Percentiles rank a stretch among this genome's conserved stretches.
Conservation (phyloP, 2,329 filamentous ascomycete genomes). For the Exophiala sideris region DNA sequence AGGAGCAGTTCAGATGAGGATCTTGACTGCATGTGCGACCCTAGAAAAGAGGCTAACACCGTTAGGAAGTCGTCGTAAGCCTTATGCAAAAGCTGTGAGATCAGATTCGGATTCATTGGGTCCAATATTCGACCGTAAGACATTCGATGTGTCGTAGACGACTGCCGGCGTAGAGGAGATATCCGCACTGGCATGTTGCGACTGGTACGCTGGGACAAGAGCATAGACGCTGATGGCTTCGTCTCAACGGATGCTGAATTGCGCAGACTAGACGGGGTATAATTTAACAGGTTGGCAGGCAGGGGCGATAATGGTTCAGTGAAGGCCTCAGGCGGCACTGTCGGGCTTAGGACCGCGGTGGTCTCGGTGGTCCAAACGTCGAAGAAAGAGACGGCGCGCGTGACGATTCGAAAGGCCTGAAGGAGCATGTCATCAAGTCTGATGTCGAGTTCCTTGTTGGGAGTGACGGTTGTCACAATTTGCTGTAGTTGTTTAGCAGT, state of each 20-base stretch:
- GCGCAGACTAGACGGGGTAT: slow-evolving; percentile 4
- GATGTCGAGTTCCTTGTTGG: slow-evolving; percentile 60
- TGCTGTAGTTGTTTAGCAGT: slow-evolving; percentile 82
- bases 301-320: not conserved
- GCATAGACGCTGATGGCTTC: slow-evolving; percentile 2
- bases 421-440: slow-evolving; percentile 89
- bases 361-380: slow-evolving; percentile 71
- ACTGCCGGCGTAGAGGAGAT: slow-evolving; percentile 42
- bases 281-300: slow-evolving; percentile 7
- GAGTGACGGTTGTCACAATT: slow-evolving; percentile 50
- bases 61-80: slow-evolving; percentile 88
- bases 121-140: slow-evolving; percentile 67
- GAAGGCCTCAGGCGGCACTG: slow-evolving; percentile 25
- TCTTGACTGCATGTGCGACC: slow-evolving; percentile 87
- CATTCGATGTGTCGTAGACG: slow-evolving; percentile 66
- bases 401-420: slow-evolving; percentile 92
- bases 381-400: slow-evolving; percentile 81
- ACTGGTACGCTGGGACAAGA: slow-evolving; percentile 11
- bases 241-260: slow-evolving; percentile 3
- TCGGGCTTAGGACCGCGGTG: slow-evolving; percentile 34
- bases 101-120: slow-evolving; percentile 66
- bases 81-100: slow-evolving; percentile 74
- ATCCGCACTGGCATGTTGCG: slow-evolving; percentile 22
- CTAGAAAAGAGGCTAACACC: slow-evolving; percentile 88
- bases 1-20: slow-evolving; percentile 77